Conservation (phyloP, 1,139 yeast species). For the Pichia sp. region DNA sequence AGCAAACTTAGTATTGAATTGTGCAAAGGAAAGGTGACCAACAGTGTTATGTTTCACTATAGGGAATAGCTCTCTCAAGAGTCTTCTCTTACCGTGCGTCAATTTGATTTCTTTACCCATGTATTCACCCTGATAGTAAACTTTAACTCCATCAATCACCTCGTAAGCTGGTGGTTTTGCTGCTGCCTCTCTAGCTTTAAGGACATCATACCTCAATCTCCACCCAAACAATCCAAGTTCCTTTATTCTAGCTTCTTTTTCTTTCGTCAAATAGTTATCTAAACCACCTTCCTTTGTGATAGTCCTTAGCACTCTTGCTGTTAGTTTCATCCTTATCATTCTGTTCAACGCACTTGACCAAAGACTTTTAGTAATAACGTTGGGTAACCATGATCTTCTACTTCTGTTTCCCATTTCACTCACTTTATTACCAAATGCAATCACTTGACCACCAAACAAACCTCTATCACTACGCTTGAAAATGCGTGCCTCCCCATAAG, state of each 20-base stretch:
- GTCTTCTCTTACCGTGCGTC: conserved; percentile 55
- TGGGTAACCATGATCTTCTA: conserved; percentile 75
- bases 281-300: conserved; percentile 91
- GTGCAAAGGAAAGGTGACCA: conserved; percentile 37
- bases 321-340: conserved; percentile 49
- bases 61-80: conserved; percentile 48
- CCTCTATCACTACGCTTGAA: conserved; percentile 86
- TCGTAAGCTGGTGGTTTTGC: conserved; percentile 23
- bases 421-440: conserved; percentile 68
- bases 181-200: conserved; percentile 32
- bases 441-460: conserved; percentile 80
- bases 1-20: conserved; percentile 38
- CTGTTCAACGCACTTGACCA: conserved; percentile 78
- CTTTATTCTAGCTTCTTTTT: conserved; percentile 80
- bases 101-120: conserved; percentile 42
- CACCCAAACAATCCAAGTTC: conserved; percentile 91
- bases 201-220: conserved; percentile 71
- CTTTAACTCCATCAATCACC: conserved; percentile 34
- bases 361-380: conserved; percentile 62
- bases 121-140: conserved; percentile 43
- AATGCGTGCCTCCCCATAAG: conserved; percentile 68
- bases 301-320: conserved; percentile 79
- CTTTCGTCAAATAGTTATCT: conserved; percentile 79
- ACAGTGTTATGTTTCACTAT: conserved; percentile 40
- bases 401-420: conserved; percentile 70